These are phyloP conservation scores for Physcomitrellopsis africana DNA, from an alignment of 225 moss, liverwort and hornwort species.

Conservation along the genomic window DNA sequence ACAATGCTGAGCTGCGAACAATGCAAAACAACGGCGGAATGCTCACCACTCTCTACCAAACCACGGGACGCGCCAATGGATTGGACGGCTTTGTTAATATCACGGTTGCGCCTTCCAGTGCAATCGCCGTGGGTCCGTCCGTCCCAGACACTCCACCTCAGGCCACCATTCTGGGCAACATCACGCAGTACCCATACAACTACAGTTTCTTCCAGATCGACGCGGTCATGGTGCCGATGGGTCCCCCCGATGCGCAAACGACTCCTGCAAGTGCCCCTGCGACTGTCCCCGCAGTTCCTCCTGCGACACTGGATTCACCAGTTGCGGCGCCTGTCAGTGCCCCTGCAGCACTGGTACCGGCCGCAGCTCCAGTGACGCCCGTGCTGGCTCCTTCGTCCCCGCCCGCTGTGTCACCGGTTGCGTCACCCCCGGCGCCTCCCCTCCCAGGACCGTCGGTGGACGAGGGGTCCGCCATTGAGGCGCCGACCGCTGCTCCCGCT, in stretches of 20 bases:
- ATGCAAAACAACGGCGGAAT: neutral
- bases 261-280: neutral
- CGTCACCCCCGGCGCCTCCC: constrained; percentile 8
- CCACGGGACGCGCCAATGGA: constrained; percentile 53
- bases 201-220: constrained; percentile 16
- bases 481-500: neutral
- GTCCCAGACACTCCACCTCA: constrained; percentile 16
- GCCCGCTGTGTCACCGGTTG: neutral
- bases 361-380: neutral
- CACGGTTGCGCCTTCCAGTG: constrained; percentile 31
- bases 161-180: constrained; percentile 45
- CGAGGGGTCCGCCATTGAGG: neutral
- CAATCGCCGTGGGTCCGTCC: constrained; percentile 39
- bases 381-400: neutral
- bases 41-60: constrained; percentile 69
- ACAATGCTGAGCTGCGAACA: constrained; percentile 24
- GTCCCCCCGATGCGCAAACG: neutral
- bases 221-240: neutral
- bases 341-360: too few species aligned
- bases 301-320: too few species aligned
- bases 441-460: neutral
- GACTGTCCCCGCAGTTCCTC: too few species aligned
- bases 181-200: constrained; percentile 42
- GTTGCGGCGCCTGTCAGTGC: too few species aligned
- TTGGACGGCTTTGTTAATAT: constrained; percentile 62